Percentiles rank a stretch among this genome's conserved stretches.
Conservation (phyloP, 1,284 basidiomycete genomes). For the Papiliotrema nemorosa region DNA sequence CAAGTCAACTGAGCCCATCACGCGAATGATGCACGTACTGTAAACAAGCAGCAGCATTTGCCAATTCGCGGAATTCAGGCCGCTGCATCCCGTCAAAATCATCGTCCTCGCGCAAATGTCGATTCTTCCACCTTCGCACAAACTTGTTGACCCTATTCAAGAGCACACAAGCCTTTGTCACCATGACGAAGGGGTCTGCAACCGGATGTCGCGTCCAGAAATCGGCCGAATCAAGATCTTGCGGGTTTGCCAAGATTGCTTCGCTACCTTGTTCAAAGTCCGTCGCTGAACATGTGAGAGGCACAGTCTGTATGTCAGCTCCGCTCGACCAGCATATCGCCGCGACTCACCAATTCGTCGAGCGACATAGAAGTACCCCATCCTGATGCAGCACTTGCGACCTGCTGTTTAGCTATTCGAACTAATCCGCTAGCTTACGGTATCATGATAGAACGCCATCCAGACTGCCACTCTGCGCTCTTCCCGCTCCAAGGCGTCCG, state of each 20-base stretch:
- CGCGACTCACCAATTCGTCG: conserved; percentile 41
- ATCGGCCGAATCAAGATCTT: conserved; percentile 45
- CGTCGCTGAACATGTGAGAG: conserved; percentile 35
- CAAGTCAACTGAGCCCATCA: conserved; percentile 4
- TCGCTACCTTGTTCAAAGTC: conserved; percentile 32
- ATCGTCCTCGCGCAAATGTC: conserved; percentile 38
- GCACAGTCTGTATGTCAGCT: conserved; percentile 21
- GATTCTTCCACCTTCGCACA: conserved; percentile 44
- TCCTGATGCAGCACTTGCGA: conserved; percentile 39
- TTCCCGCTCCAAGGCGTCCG: conserved; percentile 46
- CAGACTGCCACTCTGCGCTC: conserved; percentile 44
- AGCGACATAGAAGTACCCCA: conserved; percentile 46
- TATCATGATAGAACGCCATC: conserved; percentile 47
- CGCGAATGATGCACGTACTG: conserved; percentile 23
- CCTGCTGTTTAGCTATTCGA: conserved; percentile 3
- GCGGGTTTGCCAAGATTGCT: conserved; percentile 41
- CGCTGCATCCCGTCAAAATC: conserved; percentile 43
- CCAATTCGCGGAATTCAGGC: conserved; percentile 45
- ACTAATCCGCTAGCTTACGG: conserved; percentile 9
- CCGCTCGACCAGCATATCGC: not conserved
- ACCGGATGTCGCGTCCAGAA: conserved; percentile 46
- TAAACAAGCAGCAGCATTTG: conserved; percentile 41
- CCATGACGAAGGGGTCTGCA: conserved; percentile 41
- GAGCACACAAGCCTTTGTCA: conserved; percentile 33
- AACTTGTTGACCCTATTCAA: conserved; percentile 39